Base-by-base conservation (phyloP, 345 rosid species). In the Salix exigua region DNA sequence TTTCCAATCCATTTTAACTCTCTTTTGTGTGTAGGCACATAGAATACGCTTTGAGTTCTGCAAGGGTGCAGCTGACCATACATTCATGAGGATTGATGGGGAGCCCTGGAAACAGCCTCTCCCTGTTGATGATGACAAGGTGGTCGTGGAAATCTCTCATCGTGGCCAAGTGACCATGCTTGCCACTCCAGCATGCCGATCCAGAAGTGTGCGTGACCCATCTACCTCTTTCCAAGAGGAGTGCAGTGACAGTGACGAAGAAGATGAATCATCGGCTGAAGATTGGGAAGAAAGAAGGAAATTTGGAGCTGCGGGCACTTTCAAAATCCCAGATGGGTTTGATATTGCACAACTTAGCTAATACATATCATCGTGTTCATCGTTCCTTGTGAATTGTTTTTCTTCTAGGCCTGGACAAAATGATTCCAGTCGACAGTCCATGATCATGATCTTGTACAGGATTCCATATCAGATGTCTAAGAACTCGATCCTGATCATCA, bases 61-160 rank as follows among this genome's bases (percentile, higher is more conserved):
- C 50, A 91, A 86, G 77, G 91, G 93, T 28, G 87, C 87, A 25
- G 89, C 88, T 11, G 81, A 83, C 23, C 85, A 88, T 69, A 85
- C 93, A 37, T 91, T 82, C 85, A 91, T 89, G 93, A 89, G 95
- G 42, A 85, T 91, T 19, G 95, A 91, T 70, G 95, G 95, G 64
- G 92, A 91, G 74, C 93, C 95, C 14, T 89, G 95, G 95, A 89
- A 89, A 83, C 95, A 91, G 73, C 95, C 93, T 11, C 87, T 89
- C 25, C 95, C 93, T 16, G 74, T 68, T 5, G 89, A 86, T 31
- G 91, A 89, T 5, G 90, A 91, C 80, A 83, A 84, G 4, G 90
- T 89, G 1, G 87, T 86, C 0, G 82, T 91, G 40, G 95, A 91
- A 79, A 88, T 91, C 25, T 88, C 95, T 53, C 86, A 86, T 76